Base-by-base conservation (phyloP, 1,139 yeast species). In the Martiniozyma asiatica region DNA sequence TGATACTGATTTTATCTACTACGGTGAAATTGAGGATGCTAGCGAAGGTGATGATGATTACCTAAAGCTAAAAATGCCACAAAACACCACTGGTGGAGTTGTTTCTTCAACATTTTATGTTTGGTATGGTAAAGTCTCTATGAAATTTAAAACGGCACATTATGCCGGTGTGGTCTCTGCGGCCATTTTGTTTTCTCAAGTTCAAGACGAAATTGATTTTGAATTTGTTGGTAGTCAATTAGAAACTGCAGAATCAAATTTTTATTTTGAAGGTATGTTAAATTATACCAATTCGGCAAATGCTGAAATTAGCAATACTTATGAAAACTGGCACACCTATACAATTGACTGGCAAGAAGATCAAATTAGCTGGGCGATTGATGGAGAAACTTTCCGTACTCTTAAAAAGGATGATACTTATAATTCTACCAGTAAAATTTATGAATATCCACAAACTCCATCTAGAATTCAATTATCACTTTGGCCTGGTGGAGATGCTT, bases 401-500 rank as follows among this genome's bases (percentile, higher is more conserved):
- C 63, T 85, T 44, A 53, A 63, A 31, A 78, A 61, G 50, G 58
- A 58, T 13, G 80, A 70, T 40, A 84, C 95, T 16, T 76, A 61
- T 53, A 84, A 85, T 55, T 53, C 55, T 5, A 79, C 94, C 12
- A 39, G 68, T 8, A 59, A 70, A 8, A 45, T 48, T 14, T 82
- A 73, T 58, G 56, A 58, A 37, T 87, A 53, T 59, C 97, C 97
- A n/a, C 92, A 82, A 58, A 84, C 96, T 4, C 97, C 97, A 2
- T 63, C 89, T 30, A 70, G 93, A 49, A 57, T 87, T 35, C 94
- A 87, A 58, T 57, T 82, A 34, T 84, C 94, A 5, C 55, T 87
- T 38, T 87, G 97, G 97, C 94, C 97, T 4, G 96, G 81, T 53
- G 96, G 96, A 37, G 68, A 65, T 37, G 57, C 71, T 16, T 45